Evolutionary conservation across 805 yeast species (phyloP).

Genomic region (Debaryomyces tyrocola): DNA sequence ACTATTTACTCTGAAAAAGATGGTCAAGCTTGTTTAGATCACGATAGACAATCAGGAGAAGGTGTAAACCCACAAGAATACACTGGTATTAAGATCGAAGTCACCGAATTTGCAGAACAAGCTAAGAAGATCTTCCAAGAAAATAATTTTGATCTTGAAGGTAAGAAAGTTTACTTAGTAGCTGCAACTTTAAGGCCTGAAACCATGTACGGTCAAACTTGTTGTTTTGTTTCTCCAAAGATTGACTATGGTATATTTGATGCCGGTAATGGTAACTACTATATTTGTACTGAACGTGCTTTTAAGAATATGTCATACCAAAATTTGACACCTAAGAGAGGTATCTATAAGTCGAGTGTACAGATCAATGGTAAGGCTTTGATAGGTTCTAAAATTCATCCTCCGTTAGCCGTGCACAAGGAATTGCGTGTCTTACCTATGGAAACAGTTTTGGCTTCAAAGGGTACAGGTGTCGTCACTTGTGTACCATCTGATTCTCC

Average conservation of each 20-base stretch:
- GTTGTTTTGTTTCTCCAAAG: conserved; percentile 96
- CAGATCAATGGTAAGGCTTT: conserved; percentile 68
- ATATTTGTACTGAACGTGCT: conserved; percentile 89
- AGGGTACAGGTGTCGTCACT: conserved; percentile 99
- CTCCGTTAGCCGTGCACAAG: conserved; percentile 74
- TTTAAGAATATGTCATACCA: conserved; percentile 97
- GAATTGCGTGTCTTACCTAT: conserved; percentile 87
- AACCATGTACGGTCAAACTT: conserved; percentile 98
- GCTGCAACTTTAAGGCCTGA: conserved; percentile 99
- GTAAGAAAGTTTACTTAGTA: conserved; percentile 74
- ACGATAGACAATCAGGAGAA: conserved; percentile 96
- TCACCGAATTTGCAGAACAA: conserved; percentile 55
- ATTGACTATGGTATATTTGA: conserved; percentile 89
- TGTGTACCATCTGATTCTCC: conserved; percentile 99
- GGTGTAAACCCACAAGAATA: conserved; percentile 97
- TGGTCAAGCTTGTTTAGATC: conserved; percentile 99
- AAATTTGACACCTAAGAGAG: conserved; percentile 86
- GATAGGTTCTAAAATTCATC: conserved; percentile 82
- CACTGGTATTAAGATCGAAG: conserved; percentile 84
- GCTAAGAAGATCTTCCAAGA: conserved; percentile 51
- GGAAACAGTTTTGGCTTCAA: conserved; percentile 92
- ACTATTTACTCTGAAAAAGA: conserved; percentile 97
- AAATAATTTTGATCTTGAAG: conserved; percentile 44
- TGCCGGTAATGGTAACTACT: conserved; percentile 73
- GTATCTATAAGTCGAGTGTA: conserved; percentile 62